Base-by-base conservation (phyloP, 1,284 basidiomycete species). In the Stereum hirsutum region DNA sequence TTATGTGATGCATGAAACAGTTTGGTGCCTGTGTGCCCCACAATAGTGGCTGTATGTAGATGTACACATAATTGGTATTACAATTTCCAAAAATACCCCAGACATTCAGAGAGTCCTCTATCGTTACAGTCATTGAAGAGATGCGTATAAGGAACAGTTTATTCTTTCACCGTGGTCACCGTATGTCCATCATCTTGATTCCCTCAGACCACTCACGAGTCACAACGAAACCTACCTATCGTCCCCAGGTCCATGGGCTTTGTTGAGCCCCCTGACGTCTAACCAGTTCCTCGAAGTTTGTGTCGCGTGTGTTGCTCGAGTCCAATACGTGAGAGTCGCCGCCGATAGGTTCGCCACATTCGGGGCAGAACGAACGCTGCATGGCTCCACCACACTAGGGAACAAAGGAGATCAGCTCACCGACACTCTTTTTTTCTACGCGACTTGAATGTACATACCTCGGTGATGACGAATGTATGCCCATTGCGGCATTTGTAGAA, bases 351-450 rank as follows among this genome's bases (percentile, higher is more conserved):
- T 60, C 72, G 8, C 65, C 63, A 49, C 77, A 81, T 52, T 82
- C 78, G 0, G 70, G 68, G 47, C 79, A 81, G 4, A 17, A 49
- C 3, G 67, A 54, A 2, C 32, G 48, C 46, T 72, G 15, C 61
- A 63, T 68, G 0, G 75, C 75, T 5, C 74, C 75, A 34, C 76
- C 74, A 43, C 77, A 77, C 74, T 80, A 37, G 8, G n/a, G n/a
- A n/a, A n/a, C n/a, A n/a, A 39, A 39, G 24, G 5, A n/a, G 19
- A n/a, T 6, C 14, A 15, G 15, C 23, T 6, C 8, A 17, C 5
- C 17, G n/a, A 14, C 17, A 12, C 23, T 15, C 14, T 39, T 26
- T n/a, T 14, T 24, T 27, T 21, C 24, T 15, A 39, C 24, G 24
- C 10, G n/a, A 26, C 12, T 39, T 7, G 35, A 15, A 39, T 14